Evolutionary conservation across 139 green algal genomes (phyloP), one percentile per base, ranked within the genome.

Genomic region (Chlorella sp.): DNA sequence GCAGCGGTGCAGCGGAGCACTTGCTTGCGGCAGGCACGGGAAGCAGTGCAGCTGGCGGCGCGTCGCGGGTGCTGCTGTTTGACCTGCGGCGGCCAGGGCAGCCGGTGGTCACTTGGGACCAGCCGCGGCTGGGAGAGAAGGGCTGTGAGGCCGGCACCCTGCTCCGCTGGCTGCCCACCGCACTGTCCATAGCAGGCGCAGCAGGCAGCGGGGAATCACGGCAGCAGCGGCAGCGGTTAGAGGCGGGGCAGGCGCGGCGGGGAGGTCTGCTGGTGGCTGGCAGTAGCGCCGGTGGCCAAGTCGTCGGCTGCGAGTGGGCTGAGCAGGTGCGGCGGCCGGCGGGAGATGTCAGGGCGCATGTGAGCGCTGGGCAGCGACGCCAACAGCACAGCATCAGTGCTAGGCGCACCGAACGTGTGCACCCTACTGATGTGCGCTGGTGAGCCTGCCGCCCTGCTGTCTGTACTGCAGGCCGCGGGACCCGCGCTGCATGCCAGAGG

Each of bases 21-120:
- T 32, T 85, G 65, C 40, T 82, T 20, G 73, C 81, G 16, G 73
- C 73, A 4, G 81, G 38, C 0, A 62, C n/a, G 13, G 67, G 65
- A 28, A 54, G 34, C 7, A 44, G 73, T 14, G 43, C 17, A 3
- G 54, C 8, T 1, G 54, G 80, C 64, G 41, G 51, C 54, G 64
- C 54, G 44, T n/a, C 51, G 17, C 44, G 62, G 43, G 24, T 88
- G 48, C 46, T 84, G 16, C 34, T 88, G 17, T 88, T 88, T 72
- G 84, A 88, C n/a, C 6, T 88, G 62, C 76, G 84, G 36, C 64
- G 76, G 20, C 76, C 76, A 8, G 20, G 36, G 5, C 30, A 40
- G 41, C 75, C 84, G 3, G 48, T 88, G 19, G 67, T 77, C 13
- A 64, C 60, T 46, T 88, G 84, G 84, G 64, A 84, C 14, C 84